phyloP scores from a whole-genome alignment of 257 asterid species.

The Jacaranda mimosifolia region DNA sequence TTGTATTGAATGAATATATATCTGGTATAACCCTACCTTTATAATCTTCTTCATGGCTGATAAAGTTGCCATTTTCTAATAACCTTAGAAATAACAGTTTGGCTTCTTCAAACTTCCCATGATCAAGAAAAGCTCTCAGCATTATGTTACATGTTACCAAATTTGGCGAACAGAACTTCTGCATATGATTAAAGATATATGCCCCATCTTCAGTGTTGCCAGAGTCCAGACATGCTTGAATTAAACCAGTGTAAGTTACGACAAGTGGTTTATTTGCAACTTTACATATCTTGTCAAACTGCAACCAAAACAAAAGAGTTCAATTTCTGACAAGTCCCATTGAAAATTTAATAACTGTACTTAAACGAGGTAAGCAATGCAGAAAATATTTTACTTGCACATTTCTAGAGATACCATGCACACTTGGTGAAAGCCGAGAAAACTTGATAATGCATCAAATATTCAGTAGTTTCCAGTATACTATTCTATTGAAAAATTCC shows the following conservation, averaged over 20 bases:
- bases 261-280: constrained; percentile 94
- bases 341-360: neutral
- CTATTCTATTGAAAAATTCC: too few relatives aligned
- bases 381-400: neutral
- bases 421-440: too few relatives aligned
- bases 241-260: constrained; percentile 94
- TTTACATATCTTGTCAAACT: constrained; percentile 90
- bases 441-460: too few relatives aligned
- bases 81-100: constrained; percentile 63
- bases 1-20: constrained; percentile 79
- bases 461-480: too few relatives aligned
- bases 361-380: neutral
- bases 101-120: constrained; percentile 76
- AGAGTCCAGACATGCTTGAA: constrained; percentile 82
- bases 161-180: constrained; percentile 86
- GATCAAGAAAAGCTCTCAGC: constrained; percentile 81
- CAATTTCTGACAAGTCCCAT: neutral
- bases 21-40: constrained; percentile 71
- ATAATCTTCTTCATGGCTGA: constrained; percentile 52
- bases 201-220: constrained; percentile 67
- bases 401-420: too few relatives aligned
- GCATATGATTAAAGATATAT: constrained; percentile 76
- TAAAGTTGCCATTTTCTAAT: constrained; percentile 57
- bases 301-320: constrained; percentile 36
- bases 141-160: constrained; percentile 77